Conservation (phyloP, 768 basidiomycete genomes). For the Rhodotorula toruloides region DNA sequence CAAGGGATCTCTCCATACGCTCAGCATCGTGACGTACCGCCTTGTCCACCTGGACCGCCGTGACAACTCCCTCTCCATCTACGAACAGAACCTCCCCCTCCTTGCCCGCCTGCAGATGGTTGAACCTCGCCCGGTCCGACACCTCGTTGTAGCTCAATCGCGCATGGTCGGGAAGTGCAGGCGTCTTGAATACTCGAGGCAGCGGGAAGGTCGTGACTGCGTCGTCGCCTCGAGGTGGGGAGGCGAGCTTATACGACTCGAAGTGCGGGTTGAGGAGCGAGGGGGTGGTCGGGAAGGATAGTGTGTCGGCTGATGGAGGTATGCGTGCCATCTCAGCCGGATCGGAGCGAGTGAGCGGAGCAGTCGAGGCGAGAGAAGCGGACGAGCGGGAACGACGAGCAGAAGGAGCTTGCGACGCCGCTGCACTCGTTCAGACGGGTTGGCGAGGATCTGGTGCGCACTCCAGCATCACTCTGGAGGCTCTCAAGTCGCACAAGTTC, state of each 20-base stretch:
- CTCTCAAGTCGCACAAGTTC: too few relatives aligned
- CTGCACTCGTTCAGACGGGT: too few relatives aligned
- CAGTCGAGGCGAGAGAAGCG: not conserved
- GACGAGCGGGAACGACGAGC: not conserved
- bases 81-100: constrained; percentile 28
- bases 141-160: constrained; percentile 34
- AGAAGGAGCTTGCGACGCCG: too few relatives aligned
- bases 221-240: not conserved
- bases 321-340: not conserved
- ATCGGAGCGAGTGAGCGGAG: not conserved
- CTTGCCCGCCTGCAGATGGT: constrained; percentile 27
- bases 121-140: constrained; percentile 30
- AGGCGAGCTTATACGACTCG: constrained; percentile 39
- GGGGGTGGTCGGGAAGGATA: constrained; percentile 24
- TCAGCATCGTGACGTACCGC: not conserved
- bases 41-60: constrained; percentile 17
- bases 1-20: not conserved
- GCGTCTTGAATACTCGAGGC: not conserved
- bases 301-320: not conserved
- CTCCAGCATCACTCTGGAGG: too few relatives aligned
- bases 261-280: constrained; percentile 36
- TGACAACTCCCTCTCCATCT: constrained; percentile 22
- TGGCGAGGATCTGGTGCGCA: too few relatives aligned
- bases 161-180: constrained; percentile 4
- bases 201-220: not conserved